Conservation (phyloP, 228 moss, liverwort and hornwort genomes). For the Sphagnum magellanicum region DNA sequence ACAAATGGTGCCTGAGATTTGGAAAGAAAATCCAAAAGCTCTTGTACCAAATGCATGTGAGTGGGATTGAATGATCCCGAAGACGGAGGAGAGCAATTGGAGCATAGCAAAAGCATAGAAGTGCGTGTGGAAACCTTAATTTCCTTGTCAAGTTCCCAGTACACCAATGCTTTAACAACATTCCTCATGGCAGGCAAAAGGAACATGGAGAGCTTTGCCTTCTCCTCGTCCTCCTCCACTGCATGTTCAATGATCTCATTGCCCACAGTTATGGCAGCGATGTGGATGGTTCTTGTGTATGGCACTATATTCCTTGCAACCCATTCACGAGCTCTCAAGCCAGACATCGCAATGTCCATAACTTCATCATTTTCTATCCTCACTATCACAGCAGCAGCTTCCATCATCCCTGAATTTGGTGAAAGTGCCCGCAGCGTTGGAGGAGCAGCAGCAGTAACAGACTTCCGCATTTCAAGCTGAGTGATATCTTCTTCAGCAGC, state of each 20-base stretch:
- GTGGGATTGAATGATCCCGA: constrained; percentile 3
- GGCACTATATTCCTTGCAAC: constrained; percentile 6
- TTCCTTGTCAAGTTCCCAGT: neutral
- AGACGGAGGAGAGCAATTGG: constrained; percentile 4
- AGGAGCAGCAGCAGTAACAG: too few relatives aligned
- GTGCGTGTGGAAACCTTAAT: constrained; percentile 10
- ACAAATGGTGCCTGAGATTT: constrained; percentile 6
- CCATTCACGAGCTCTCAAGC: neutral
- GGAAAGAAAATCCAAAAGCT: constrained; percentile 4
- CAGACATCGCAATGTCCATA: constrained; percentile 2
- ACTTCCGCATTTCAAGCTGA: too few relatives aligned
- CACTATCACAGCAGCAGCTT: neutral
- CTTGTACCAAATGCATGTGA: neutral
- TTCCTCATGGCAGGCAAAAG: constrained; percentile 8
- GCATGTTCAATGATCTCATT: constrained; percentile 1
- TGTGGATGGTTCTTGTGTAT: constrained; percentile 1
- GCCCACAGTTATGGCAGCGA: constrained; percentile 11
- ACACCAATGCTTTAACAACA: constrained; percentile 5
- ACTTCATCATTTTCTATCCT: constrained; percentile 7
- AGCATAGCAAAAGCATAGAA: constrained; percentile 1
- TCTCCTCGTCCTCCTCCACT: too few relatives aligned
- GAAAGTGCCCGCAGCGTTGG: too few relatives aligned
- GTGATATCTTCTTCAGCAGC: too few relatives aligned
- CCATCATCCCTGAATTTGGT: too few relatives aligned
- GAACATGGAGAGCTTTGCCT: neutral